A percentile compares a stretch with the other conserved stretches of the same genome.
These are phyloP conservation scores for Coniochaeta sp. DNA, from an alignment of 2,329 filamentous ascomycete species.

Conservation along the genomic window DNA sequence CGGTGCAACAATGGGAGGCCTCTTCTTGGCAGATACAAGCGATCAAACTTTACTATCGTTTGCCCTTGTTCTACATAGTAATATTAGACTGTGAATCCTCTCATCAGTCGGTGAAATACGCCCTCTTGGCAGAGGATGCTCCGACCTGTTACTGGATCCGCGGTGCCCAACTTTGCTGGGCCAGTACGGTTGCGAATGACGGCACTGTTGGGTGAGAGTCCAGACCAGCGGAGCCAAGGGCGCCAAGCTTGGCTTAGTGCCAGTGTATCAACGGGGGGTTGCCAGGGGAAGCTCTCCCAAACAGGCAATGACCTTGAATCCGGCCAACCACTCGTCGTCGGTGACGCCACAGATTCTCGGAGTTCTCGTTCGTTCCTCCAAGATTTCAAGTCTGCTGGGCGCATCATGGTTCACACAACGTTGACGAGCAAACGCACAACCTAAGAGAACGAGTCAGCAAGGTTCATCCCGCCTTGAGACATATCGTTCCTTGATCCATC, in stretches of 20 bases:
- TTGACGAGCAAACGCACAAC: neutral
- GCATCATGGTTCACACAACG: neutral
- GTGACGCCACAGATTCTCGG: neutral
- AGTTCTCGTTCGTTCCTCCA: neutral
- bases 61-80: neutral
- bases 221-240: neutral
- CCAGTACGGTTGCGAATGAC: neutral
- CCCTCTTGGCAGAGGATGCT: neutral
- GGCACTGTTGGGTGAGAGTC: neutral
- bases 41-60: neutral
- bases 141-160: neutral
- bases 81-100: neutral
- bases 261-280: neutral
- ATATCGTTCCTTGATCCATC: neutral
- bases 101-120: neutral
- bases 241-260: neutral
- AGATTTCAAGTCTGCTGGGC: neutral
- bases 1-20: neutral
- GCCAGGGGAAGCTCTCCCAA: neutral
- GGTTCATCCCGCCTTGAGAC: neutral
- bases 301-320: neutral
- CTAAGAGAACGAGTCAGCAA: neutral
- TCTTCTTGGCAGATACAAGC: neutral
- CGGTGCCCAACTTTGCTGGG: neutral
- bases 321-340: neutral